phyloP scores from a whole-genome alignment of 768 basidiomycete species.

The Coprinopsis strossmayeri region DNA sequence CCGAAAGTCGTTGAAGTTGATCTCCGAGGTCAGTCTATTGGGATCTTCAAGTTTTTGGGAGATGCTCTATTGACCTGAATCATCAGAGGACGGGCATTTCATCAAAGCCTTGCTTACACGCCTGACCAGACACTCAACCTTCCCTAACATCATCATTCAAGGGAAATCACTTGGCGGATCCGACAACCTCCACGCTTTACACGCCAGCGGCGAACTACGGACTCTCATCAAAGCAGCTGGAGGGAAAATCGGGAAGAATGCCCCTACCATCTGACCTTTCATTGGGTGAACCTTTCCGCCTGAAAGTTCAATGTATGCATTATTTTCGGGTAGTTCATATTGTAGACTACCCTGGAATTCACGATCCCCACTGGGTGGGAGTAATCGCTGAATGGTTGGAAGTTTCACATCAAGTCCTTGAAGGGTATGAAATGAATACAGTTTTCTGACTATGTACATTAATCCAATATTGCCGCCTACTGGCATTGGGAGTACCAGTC shows the following conservation, averaged over 20 bases:
- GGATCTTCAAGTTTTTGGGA: not conserved
- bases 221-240: constrained; percentile 43
- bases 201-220: constrained; percentile 39
- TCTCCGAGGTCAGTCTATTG: constrained; percentile 42
- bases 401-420: not conserved
- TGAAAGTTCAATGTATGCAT: not conserved
- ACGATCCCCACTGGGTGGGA: not conserved
- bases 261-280: too few relatives aligned
- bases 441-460: not conserved
- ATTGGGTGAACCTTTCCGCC: not conserved
- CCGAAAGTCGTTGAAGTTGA: constrained; percentile 76
- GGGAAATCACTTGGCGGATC: constrained; percentile 64
- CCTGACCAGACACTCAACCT: constrained; percentile 60
- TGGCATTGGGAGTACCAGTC: constrained; percentile 27
- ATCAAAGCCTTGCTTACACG: constrained; percentile 64
- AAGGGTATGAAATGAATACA: not conserved
- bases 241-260: constrained; percentile 24
- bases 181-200: constrained; percentile 49
- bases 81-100: constrained; percentile 49
- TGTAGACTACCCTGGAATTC: not conserved
- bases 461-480: too few relatives aligned
- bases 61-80: not conserved
- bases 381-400: not conserved
- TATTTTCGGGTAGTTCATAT: not conserved
- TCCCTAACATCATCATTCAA: constrained; percentile 67